Base-by-base conservation (phyloP, 805 yeast genomes). In the Cyberlindnera saturnus region DNA sequence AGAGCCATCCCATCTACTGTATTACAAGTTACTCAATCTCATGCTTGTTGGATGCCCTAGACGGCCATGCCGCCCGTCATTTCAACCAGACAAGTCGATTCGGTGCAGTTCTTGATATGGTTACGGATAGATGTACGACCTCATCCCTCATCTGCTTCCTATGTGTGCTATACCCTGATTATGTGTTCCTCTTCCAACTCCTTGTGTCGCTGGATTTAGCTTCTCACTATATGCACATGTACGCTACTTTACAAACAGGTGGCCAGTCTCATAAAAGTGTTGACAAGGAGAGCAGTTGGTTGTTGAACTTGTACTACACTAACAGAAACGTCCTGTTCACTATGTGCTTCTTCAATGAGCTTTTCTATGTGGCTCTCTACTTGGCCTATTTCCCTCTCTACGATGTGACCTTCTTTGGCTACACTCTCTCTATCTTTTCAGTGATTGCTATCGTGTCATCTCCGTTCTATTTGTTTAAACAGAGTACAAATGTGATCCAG, bases 31-130 rank as follows among this genome's bases (percentile, higher is more conserved):
- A 93, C 61, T 84, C 95, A 14, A 70, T 88, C 16, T 88, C 96
- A 11, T 95, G 99, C 55, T 70, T 93, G 43, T 70, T 93, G 49
- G 99, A 93, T 65, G 99, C 99, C 0, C 77, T 89, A 45, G 99
- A 93, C 62, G 99, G 99, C 4, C 81, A 83, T 43, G 95, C 96
- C 44, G 99, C 99, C 5, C 75, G 99, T 50, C 75, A 75, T 56
- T 87, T 73, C 62, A 79, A 86, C 61, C 99, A 93, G 64, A 83
- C 96, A 14, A 86, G 97, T 29, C 76, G 79, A 52, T 87, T 88
- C 53, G 99, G 99, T 32, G 98, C 99, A 16, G 96, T 95, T 17
- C 74, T 93, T 55, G 99, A 93, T 65, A 93, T 93, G 99, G 97
- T 93, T 29, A 91, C 99, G 16, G 99, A 93, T 63, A 75, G 99